These are phyloP conservation scores for Trichoderma semiorbis DNA, from an alignment of 2,329 filamentous ascomycete genomes.

Conservation along the genomic window DNA sequence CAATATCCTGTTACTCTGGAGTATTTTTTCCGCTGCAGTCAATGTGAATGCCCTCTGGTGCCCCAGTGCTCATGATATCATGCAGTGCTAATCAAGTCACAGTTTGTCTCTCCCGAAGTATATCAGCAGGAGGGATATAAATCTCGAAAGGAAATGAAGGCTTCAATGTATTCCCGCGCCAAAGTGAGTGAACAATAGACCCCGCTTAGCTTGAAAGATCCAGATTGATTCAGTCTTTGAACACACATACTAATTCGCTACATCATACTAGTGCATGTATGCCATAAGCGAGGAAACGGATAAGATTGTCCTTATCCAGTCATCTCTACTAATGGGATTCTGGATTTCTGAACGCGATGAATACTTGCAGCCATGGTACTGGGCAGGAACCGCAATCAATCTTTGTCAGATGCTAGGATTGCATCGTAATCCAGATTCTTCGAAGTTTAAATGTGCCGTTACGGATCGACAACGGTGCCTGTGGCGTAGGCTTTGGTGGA, in stretches of 20 bases:
- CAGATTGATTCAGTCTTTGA: not conserved
- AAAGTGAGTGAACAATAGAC: not conserved
- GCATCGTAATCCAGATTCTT: not conserved
- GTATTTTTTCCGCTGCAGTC: not conserved
- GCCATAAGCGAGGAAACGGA: not conserved
- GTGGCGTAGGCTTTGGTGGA: not conserved
- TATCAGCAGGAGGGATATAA: not conserved
- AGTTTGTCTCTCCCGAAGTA: not conserved
- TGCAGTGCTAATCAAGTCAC: not conserved
- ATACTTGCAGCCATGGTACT: not conserved
- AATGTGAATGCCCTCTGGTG: not conserved
- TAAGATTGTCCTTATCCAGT: not conserved
- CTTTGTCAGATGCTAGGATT: not conserved
- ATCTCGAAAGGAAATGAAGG: not conserved
- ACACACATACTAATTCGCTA: not conserved
- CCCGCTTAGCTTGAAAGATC: not conserved
- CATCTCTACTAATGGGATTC: not conserved
- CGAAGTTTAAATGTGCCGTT: not conserved
- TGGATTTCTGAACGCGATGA: not conserved
- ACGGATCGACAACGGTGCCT: not conserved
- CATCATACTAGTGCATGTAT: not conserved
- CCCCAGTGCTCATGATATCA: not conserved
- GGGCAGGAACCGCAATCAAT: not conserved
- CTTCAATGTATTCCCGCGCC: not conserved
- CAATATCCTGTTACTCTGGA: not conserved